Evolutionary conservation across 2,329 filamentous ascomycete species (phyloP).

Genomic region (Clarireedia sp.): DNA sequence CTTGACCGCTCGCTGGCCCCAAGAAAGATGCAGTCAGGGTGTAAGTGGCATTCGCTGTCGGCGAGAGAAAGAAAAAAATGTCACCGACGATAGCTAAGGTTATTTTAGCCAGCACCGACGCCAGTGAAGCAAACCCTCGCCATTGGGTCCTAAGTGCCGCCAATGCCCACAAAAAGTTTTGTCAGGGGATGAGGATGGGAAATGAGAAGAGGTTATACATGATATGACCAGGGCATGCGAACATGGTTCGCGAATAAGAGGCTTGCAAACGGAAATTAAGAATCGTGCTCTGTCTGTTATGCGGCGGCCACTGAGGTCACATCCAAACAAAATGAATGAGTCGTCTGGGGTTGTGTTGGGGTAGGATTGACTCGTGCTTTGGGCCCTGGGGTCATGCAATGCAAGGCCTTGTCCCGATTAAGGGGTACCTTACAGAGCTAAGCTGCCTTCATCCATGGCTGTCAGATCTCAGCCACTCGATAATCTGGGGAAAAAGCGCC

Average conservation of each 20-base stretch:
- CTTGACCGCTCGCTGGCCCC: neutral
- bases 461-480: conserved; percentile 7
- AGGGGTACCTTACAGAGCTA: conserved; percentile 4
- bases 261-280: neutral
- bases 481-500: conserved; percentile 5
- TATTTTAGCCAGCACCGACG: too few relatives aligned
- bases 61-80: too few relatives aligned
- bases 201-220: neutral
- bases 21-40: neutral
- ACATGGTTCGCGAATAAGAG: neutral
- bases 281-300: neutral
- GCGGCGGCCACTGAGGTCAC: neutral
- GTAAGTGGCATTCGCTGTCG: neutral
- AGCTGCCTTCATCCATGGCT: too few relatives aligned
- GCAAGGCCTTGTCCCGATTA: neutral
- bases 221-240: neutral
- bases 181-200: neutral
- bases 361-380: neutral
- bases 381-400: neutral
- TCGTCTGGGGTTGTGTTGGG: neutral
- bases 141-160: neutral
- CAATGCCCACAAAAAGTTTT: neutral
- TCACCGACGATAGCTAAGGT: too few relatives aligned
- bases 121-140: neutral
- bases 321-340: neutral